These are phyloP conservation scores for Colletotrichum sp. DNA, from an alignment of 2,329 filamentous ascomycete species.

Conservation along the genomic window DNA sequence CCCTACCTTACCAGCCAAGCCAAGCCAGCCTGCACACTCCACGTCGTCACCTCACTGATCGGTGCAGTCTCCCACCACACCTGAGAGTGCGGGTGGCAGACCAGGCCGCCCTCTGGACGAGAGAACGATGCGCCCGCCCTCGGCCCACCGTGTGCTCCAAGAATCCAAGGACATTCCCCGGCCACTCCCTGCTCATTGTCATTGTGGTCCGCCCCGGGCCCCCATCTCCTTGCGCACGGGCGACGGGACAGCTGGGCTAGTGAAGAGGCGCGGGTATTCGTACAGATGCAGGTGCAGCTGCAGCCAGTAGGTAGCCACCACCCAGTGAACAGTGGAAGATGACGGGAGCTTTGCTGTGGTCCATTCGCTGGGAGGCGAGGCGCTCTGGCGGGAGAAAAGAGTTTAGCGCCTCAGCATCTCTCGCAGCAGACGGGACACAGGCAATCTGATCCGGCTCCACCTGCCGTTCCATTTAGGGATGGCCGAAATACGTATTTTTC, in stretches of 20 bases:
- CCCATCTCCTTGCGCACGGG: background rate
- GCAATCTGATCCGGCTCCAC: slow-evolving; percentile 8
- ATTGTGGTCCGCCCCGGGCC: background rate
- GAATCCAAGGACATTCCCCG: background rate
- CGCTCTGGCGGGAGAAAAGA: background rate
- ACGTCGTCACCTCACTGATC: background rate
- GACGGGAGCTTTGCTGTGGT: background rate
- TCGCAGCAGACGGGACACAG: background rate
- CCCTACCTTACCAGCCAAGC: background rate
- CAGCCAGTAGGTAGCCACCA: background rate
- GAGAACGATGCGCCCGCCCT: background rate
- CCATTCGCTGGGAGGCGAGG: background rate
- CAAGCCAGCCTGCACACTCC: background rate
- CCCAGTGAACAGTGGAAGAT: background rate
- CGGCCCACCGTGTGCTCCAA: background rate
- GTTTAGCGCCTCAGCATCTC: background rate
- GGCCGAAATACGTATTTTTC: too few species aligned
- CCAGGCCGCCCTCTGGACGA: background rate
- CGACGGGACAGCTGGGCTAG: background rate
- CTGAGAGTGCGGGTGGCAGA: background rate
- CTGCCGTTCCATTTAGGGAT: slow-evolving; percentile 12
- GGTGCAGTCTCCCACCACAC: background rate
- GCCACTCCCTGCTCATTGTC: background rate
- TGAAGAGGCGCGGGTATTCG: background rate
- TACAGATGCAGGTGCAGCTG: background rate